Evolutionary conservation across 2,329 filamentous ascomycete species (phyloP), one percentile per base, ranked within the genome.

Genomic region (Ascochyta rabiei): DNA sequence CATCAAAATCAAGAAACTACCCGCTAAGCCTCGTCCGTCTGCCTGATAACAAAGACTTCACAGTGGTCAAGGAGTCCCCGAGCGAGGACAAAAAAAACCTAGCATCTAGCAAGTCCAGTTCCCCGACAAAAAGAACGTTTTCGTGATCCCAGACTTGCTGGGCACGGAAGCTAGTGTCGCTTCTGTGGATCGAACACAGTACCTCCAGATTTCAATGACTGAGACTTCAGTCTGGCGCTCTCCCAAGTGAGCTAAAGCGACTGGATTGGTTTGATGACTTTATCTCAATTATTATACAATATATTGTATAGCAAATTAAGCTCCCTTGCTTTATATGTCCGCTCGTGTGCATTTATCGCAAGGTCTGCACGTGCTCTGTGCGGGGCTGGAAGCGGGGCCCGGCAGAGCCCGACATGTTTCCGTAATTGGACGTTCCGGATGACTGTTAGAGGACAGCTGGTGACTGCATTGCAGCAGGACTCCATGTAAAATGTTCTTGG

Each of bases 161-260:
- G 53, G 53, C 53, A 47, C 53, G 38, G 53, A 56, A 56, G 53
- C 46, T 51, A 39, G 7, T 56, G 53, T 56, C 53, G 53, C 53
- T 56, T 56, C 53, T 50, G 53, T 51, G 53, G 53, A 56, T 56
- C 53, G 53, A 56, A 56, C 53, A 51, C 53, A 50, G 53, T 56
- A 56, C 53, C 53, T 56, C 53, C 53, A 56, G 53, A 56, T 56
- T 50, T 56, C 24, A 54, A 38, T 56, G 53, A 56, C 53, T 56
- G 53, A 55, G 49, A 50, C 53, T 56, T 56, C 53, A 56, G 53
- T 56, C 53, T 56, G 53, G 53, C 53, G 53, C 53, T 56, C 53
- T 56, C 53, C 53, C 53, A 56, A 56, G 46, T 56, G 53, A 56
- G 53, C 53, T 56, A 56, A 56, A 56, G 53, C 53, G 53, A 56